phyloP scores from a whole-genome alignment of 2,329 filamentous ascomycete genomes.

The Claviceps fusiformis region DNA sequence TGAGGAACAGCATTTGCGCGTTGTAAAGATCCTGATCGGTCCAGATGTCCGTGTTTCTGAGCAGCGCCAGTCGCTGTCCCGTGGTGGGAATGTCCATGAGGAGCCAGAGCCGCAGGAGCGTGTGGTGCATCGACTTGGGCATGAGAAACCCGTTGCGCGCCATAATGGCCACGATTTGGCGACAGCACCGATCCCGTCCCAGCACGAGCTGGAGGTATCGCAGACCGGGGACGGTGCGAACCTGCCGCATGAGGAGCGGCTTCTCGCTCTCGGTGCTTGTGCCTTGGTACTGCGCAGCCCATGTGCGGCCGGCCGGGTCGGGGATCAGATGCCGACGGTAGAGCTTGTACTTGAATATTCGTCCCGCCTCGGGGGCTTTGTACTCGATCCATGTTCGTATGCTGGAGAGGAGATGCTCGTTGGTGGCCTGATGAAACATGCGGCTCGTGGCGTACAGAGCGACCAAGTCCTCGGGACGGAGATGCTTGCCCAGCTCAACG shows the following conservation, averaged over 20 bases:
- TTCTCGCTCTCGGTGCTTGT: constrained; percentile 1
- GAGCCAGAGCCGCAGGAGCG: constrained; percentile 58
- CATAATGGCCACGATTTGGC: constrained; percentile 50
- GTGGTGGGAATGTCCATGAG: constrained; percentile 53
- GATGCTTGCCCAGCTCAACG: constrained; percentile 38
- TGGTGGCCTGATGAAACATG: constrained; percentile 46
- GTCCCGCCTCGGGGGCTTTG: constrained; percentile 40
- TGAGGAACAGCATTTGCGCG: constrained; percentile 52
- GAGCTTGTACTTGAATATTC: constrained; percentile 46
- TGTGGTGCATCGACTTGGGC: constrained; percentile 30
- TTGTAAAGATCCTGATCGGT: constrained; percentile 45
- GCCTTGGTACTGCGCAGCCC: constrained; percentile 12
- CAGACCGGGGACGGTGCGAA: constrained; percentile 46
- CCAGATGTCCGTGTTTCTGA: constrained; percentile 42
- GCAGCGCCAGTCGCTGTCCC: constrained; percentile 35
- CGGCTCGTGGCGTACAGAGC: constrained; percentile 51
- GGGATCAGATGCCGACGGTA: constrained; percentile 43
- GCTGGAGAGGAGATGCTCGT: constrained; percentile 43
- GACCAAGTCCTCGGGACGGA: constrained; percentile 43
- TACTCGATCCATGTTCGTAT: constrained; percentile 40
- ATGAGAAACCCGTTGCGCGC: constrained; percentile 43
- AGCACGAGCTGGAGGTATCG: constrained; percentile 56
- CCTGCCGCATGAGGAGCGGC: constrained; percentile 11
- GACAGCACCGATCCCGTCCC: constrained; percentile 39
- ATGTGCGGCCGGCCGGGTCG: constrained; percentile 41